Evolutionary conservation across 257 asterid genomes (phyloP).

Genomic region (Paraleonurus japonicus): DNA sequence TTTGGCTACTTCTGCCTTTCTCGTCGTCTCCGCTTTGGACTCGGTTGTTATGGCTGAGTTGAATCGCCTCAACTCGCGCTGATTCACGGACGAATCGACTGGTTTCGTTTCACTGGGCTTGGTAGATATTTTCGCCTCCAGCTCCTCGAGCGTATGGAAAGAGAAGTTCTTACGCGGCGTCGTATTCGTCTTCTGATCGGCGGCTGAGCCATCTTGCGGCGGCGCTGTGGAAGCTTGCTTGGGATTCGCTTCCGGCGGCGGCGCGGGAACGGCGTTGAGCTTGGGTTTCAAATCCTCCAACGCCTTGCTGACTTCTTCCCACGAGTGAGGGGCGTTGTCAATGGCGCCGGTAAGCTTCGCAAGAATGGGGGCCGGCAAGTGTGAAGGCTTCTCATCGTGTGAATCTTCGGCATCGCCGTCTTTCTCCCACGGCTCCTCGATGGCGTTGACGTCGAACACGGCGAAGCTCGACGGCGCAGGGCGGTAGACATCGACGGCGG

Average conservation of each 20-base stretch:
- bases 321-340: conserved; percentile 76
- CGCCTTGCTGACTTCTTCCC: conserved; percentile 93
- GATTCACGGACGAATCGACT: conserved; percentile 13
- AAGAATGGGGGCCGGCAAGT: conserved; percentile 51
- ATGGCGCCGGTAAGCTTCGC: conserved; percentile 64
- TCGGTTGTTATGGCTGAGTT: conserved; percentile 17
- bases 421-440: conserved; percentile 86
- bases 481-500: conserved; percentile 64
- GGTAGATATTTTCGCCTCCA: conserved; percentile 49
- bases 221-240: conserved; percentile 11
- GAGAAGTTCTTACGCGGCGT: conserved; percentile 48
- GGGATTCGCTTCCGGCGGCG: background rate
- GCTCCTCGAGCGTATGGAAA: conserved; percentile 82
- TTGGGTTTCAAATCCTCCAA: conserved; percentile 70
- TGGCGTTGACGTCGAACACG: conserved; percentile 67
- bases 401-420: conserved; percentile 17
- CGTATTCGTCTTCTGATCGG: background rate
- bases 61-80: conserved; percentile 26
- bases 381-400: conserved; percentile 37
- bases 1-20: conserved; percentile 15
- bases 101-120: conserved; percentile 27
- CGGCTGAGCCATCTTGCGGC: conserved; percentile 15
- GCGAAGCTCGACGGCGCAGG: conserved; percentile 82
- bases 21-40: background rate
- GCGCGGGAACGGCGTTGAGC: conserved; percentile 26